Conservation (phyloP, 768 basidiomycete genomes). For the Russula vinacea region DNA sequence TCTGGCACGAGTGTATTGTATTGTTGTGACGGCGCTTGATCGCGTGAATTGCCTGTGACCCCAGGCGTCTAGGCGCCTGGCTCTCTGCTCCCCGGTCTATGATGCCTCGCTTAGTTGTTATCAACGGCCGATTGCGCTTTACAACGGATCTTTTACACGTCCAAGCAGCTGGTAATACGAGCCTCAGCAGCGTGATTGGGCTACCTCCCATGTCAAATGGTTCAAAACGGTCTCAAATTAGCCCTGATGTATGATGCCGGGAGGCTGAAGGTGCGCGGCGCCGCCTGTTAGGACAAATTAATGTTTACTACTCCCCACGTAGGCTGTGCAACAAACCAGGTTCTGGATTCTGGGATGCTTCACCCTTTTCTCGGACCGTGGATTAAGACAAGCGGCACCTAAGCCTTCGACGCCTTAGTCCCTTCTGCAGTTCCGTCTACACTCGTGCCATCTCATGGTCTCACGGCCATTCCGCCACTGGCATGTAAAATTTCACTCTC, state of each 20-base stretch:
- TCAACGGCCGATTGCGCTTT: no score
- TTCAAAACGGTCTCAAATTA: neutral
- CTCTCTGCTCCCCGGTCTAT: no score
- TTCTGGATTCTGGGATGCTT: neutral
- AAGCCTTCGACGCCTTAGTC: neutral
- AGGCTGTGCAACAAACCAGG: neutral
- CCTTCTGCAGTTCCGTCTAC: no score
- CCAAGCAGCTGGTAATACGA: neutral
- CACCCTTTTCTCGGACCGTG: neutral
- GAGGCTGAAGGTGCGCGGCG: neutral
- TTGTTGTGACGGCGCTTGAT: no score
- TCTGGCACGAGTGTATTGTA: no score
- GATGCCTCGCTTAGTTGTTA: no score
- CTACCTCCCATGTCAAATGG: neutral
- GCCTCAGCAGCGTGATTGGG: neutral
- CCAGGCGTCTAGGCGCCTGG: no score
- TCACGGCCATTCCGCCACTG: neutral
- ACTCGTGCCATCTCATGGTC: neutral
- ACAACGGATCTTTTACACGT: no score
- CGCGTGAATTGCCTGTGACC: no score
- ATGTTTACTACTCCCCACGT: neutral
- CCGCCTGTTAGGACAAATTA: neutral
- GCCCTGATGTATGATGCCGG: neutral
- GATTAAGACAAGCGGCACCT: neutral
- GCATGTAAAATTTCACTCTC: no score